Conservation (phyloP, 495 filamentous ascomycete genomes). For the Aspergillus affinis region DNA sequence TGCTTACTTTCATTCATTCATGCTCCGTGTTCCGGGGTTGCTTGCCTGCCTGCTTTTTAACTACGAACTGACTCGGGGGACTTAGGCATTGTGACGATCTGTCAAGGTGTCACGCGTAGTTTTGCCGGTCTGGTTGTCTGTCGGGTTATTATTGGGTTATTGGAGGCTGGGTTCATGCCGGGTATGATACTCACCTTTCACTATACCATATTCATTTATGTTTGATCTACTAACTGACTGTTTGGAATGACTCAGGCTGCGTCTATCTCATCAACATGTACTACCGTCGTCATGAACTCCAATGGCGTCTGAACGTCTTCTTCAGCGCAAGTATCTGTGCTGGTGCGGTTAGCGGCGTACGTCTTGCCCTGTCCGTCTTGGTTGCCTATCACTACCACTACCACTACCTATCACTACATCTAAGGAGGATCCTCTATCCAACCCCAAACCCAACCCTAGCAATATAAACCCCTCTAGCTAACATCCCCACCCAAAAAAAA, state of each 20-base stretch:
- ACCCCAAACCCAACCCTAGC: no score
- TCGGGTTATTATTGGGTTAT: conserved; percentile 55
- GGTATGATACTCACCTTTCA: conserved; percentile 30
- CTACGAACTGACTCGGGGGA: background rate
- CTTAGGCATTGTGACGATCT: conserved; percentile 51
- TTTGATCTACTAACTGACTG: conserved; percentile 4
- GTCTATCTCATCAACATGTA: conserved; percentile 60
- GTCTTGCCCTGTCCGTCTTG: no score
- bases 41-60: no score
- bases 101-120: conserved; percentile 55
- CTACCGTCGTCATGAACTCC: conserved; percentile 62
- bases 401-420: no score
- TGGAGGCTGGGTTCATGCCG: conserved; percentile 60
- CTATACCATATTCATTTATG: background rate
- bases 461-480: background rate
- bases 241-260: conserved; percentile 17
- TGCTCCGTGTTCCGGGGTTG: no score
- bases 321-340: conserved; percentile 57
- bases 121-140: conserved; percentile 52
- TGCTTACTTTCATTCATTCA: background rate
- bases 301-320: conserved; percentile 57
- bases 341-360: conserved; percentile 60
- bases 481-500: background rate
- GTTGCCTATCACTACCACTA: background rate
- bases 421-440: no score